Conservation (phyloP, 495 filamentous ascomycete species). For the Evansstolkia leycettana region DNA sequence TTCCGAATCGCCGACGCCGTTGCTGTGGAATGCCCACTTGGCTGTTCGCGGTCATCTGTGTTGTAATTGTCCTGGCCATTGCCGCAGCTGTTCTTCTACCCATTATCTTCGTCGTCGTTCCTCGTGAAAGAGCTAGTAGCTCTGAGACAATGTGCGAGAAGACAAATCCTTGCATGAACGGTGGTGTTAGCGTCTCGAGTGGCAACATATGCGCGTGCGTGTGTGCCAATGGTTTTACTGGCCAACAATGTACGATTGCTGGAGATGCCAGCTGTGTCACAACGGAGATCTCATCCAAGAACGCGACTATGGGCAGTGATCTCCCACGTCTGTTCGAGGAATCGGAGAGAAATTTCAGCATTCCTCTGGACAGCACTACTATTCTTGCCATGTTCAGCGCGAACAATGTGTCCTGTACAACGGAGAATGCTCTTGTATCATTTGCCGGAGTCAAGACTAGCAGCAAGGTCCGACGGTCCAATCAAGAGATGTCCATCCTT, state of each 20-base stretch:
- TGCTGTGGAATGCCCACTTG: constrained; percentile 78
- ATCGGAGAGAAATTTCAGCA: constrained; percentile 56
- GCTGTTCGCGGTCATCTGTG: constrained; percentile 57
- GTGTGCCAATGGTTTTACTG: constrained; percentile 77
- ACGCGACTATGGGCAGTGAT: constrained; percentile 69
- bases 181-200: constrained; percentile 60
- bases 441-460: constrained; percentile 44
- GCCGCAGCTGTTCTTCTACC: constrained; percentile 83
- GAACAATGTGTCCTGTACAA: constrained; percentile 60
- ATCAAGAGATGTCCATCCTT: background rate
- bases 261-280: constrained; percentile 61
- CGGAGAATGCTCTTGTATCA: constrained; percentile 75
- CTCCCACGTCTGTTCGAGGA: constrained; percentile 60
- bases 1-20: constrained; percentile 16
- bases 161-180: constrained; percentile 56
- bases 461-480: constrained; percentile 17
- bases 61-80: constrained; percentile 62
- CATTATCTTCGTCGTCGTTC: constrained; percentile 66
- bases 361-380: constrained; percentile 51
- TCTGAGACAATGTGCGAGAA: constrained; percentile 36
- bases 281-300: constrained; percentile 44
- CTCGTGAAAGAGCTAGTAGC: constrained; percentile 29
- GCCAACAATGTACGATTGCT: constrained; percentile 52
- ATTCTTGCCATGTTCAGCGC: constrained; percentile 68
- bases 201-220: constrained; percentile 66